Base-by-base conservation (phyloP, 768 basidiomycete species). In the Royoungia palumana region DNA sequence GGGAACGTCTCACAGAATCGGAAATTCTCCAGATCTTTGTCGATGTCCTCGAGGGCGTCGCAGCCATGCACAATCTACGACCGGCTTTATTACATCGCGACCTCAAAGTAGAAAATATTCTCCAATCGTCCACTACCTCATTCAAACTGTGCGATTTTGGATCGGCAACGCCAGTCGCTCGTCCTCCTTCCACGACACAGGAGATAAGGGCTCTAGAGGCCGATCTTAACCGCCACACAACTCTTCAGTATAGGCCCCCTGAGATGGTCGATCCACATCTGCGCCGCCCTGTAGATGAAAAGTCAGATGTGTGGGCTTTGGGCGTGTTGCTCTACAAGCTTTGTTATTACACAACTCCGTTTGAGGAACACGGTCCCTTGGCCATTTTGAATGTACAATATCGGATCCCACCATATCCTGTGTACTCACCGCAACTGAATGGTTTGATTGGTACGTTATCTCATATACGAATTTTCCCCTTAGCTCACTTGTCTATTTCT, bases 61-160 rank as follows among this genome's bases (percentile, higher is more conserved):
- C 92, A 5, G 87, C 82, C 52, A 98, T 99, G 96, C 96, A 99
- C 66, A 87, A 89, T 55, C 81, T 92, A 41, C 81, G 85, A 20
- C 93, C 93, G 5, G 81, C 96, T 19, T 77, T 99, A 41, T 76
- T 99, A 20, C 96, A 99, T 63, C 90, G 96, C 35, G 96, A 99
- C 71, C 81, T 99, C 64, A 99, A 99, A 71, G 94, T 99, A 28
- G 96, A 99, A 68, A 99, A 99, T 68, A 97, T 99, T 58, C 81
- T 99, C 1, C 90, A 95, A 62, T 83, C 92, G 7, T 84, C 87
- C 3, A 68, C 81, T 2, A 85, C 88, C 1, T 83, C 83, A 0
- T 99, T 84, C 78, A 99, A 99, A 67, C 77, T 99, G 8, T 99
- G 96, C 67, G 96, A 99, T 67, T 99, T 99, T 70, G 96, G 96